Evolutionary conservation across 805 yeast species (phyloP), one percentile per base, ranked within the genome.

Genomic region (Ogataea nitratoaversa): DNA sequence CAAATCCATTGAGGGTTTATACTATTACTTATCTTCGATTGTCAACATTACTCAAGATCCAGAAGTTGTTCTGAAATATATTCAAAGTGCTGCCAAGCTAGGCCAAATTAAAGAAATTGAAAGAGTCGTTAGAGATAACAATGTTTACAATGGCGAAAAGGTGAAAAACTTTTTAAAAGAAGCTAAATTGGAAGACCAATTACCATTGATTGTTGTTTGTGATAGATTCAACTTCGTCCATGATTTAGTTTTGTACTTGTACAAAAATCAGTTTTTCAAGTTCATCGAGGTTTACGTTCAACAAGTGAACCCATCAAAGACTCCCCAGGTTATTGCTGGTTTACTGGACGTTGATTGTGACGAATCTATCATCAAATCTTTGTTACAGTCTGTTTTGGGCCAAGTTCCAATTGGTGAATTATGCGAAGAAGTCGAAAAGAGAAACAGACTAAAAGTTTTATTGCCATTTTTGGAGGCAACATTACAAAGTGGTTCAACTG

Each of bases 211-310:
- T 52, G 85, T 95, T 63, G 96, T 93, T 36, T 90, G 97, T 68
- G 98, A 93, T 70, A 80, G 96, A 60, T 87, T 73, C 68, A 73
- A 82, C 63, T 93, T 80, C 63, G 88, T 90, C 40, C 98, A 93
- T 63, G 99, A 93, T 65, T 77, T 93, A 68, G 82, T 93, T 42
- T 75, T 93, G 57, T 93, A 85, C 69, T 74, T 93, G 62, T 93
- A 93, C 81, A 93, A 91, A 71, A 86, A 90, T 68, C 90, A 91
- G 65, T 91, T 82, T 68, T 86, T 89, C 79, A 89, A 93, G 66
- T 93, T 91, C 56, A 93, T 93, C 65, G 98, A 93, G 70, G 95
- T 93, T 36, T 93, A 91, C 58, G 99, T 93, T 41, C 98, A 93
- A 70, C 95, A 89, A 62, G 98, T 93, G 38, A 93, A 93, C 67